These are phyloP conservation scores for Talinum fruticosum DNA, from an alignment of 148 eudicot species.

Conservation along the genomic window DNA sequence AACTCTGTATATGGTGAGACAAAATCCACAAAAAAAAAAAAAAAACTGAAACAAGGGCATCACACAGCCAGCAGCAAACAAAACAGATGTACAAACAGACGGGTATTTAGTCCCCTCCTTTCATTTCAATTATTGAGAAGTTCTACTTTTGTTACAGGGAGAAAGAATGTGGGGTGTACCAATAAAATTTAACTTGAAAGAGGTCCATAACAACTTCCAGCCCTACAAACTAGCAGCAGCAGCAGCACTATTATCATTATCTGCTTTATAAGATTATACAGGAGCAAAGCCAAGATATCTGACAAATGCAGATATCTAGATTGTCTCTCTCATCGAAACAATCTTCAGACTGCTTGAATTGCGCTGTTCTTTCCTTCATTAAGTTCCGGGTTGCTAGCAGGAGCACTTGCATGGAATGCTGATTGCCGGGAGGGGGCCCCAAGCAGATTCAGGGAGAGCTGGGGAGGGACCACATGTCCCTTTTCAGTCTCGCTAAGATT, in stretches of 20 bases:
- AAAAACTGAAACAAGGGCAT: conserved; percentile 4
- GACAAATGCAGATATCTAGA: conserved; percentile 5
- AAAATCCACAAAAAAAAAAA: no score
- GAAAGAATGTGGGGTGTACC: conserved; percentile 26
- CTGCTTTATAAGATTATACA: conserved; percentile 2
- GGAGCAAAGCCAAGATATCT: conserved; percentile 8
- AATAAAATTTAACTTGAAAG: conserved; percentile 16
- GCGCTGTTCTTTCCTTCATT: conserved; percentile 40
- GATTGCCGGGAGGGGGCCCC: conserved; percentile 67
- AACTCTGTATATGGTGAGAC: no score
- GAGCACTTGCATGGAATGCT: conserved; percentile 64
- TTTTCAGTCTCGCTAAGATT: conserved; percentile 46
- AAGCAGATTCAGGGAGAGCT: conserved; percentile 50
- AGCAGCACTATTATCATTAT: conserved; percentile 16
- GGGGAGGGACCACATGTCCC: conserved; percentile 31
- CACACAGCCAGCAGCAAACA: conserved; percentile 2
- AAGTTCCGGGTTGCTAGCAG: conserved; percentile 34
- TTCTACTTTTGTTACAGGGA: conserved; percentile 23
- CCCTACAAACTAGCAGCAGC: conserved; percentile 17
- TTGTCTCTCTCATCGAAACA: not conserved
- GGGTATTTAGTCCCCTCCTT: conserved; percentile 13
- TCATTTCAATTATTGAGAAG: conserved; percentile 10
- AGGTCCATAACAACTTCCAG: conserved; percentile 19
- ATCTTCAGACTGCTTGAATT: conserved; percentile 39
- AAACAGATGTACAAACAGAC: conserved; percentile 8